Evolutionary conservation across 192 early-diverging fungal genomes (phyloP).

Genomic region (Thamnidium elegans): DNA sequence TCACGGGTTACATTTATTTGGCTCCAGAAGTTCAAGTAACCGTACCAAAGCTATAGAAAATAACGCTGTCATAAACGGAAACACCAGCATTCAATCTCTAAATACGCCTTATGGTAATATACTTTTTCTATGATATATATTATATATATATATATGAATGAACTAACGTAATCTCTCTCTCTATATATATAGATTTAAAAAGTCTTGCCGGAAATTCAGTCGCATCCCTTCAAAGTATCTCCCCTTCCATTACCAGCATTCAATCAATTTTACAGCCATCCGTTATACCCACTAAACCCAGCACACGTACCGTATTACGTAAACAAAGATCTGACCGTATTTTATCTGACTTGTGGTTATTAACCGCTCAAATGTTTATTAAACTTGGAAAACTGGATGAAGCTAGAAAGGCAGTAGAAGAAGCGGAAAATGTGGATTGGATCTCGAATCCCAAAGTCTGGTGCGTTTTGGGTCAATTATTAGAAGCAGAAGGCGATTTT

Average conservation of each 20-base stretch:
- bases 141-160: neutral
- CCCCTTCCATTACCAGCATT: slow-evolving; percentile 35
- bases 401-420: slow-evolving; percentile 52
- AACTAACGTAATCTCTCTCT: neutral
- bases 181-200: slow-evolving; percentile 6
- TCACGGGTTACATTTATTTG: slow-evolving; percentile 27
- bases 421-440: slow-evolving; percentile 50
- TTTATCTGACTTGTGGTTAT: slow-evolving; percentile 53
- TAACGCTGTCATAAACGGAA: neutral
- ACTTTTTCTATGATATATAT: neutral
- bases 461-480: slow-evolving; percentile 49
- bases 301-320: slow-evolving; percentile 36
- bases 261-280: slow-evolving; percentile 38
- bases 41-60: slow-evolving; percentile 1
- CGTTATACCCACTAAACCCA: slow-evolving; percentile 23
- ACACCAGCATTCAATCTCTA: neutral
- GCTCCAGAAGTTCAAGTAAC: slow-evolving; percentile 17
- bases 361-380: slow-evolving; percentile 50
- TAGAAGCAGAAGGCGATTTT: slow-evolving; percentile 34
- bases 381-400: slow-evolving; percentile 50
- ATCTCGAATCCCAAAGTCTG: slow-evolving; percentile 48
- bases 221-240: slow-evolving; percentile 31
- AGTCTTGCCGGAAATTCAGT: neutral
- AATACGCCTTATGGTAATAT: neutral
- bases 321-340: slow-evolving; percentile 42